Percentiles rank a stretch among this genome's conserved stretches.
phyloP scores from a whole-genome alignment of 352 stramenopile genomes.

The Pythium dissotocum region DNA sequence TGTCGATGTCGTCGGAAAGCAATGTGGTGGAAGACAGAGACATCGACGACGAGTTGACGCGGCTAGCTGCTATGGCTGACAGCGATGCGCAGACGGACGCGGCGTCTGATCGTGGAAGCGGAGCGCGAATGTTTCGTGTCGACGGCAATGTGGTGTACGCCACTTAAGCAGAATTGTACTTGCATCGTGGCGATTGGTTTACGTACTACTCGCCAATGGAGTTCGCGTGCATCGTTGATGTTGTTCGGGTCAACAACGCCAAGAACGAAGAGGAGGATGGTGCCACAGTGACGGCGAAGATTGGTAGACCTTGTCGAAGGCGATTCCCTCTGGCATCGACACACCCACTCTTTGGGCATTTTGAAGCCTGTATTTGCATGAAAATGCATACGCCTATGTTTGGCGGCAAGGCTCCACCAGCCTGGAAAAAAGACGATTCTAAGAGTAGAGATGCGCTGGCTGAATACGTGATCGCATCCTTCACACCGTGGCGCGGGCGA shows the following conservation, averaged over 20 bases:
- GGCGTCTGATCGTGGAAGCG: too few relatives aligned
- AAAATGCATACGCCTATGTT: slow-evolving; percentile 20
- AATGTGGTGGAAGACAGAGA: too few relatives aligned
- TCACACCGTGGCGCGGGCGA: slow-evolving; percentile 11
- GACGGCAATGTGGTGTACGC: background rate
- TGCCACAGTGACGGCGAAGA: background rate
- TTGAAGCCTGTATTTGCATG: background rate
- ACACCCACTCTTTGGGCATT: slow-evolving; percentile 12
- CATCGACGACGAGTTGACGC: too few relatives aligned
- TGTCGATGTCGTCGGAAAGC: too few relatives aligned
- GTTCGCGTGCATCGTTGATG: slow-evolving; percentile 16
- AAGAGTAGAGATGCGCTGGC: background rate
- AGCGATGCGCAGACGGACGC: too few relatives aligned
- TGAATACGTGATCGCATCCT: background rate
- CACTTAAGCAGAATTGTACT: background rate
- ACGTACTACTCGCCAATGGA: slow-evolving; percentile 7
- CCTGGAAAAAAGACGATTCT: too few relatives aligned
- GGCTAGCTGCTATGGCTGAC: too few relatives aligned
- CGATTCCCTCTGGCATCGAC: slow-evolving; percentile 5
- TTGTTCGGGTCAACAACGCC: background rate
- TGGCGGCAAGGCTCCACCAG: background rate
- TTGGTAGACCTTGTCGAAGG: background rate
- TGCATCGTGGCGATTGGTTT: slow-evolving; percentile 1
- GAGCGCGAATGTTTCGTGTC: background rate
- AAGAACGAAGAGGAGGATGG: too few relatives aligned